Conservation (phyloP, 2,329 filamentous ascomycete species). For the Fusarium longipes region DNA sequence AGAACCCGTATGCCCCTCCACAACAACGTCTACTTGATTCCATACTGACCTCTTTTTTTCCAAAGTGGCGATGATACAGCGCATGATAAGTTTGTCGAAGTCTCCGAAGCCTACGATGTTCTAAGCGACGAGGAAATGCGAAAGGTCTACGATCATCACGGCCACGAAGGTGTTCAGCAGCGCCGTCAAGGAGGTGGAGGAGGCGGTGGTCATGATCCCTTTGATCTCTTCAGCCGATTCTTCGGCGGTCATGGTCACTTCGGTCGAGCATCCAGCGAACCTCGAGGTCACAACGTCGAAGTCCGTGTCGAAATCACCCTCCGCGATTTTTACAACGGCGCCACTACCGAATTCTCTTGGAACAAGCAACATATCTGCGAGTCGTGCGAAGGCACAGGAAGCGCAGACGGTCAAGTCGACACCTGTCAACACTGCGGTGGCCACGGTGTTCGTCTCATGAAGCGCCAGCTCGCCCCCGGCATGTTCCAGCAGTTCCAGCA, state of each 20-base stretch:
- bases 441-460: slow-evolving; percentile 84
- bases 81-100: slow-evolving; percentile 90
- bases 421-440: slow-evolving; percentile 82
- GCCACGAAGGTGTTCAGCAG: slow-evolving; percentile 89
- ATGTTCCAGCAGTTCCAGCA: slow-evolving; percentile 98
- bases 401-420: slow-evolving; percentile 84
- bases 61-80: slow-evolving; percentile 82
- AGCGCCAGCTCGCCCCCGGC: slow-evolving; percentile 94
- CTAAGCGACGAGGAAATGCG: slow-evolving; percentile 83
- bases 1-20: slow-evolving; percentile 81
- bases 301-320: slow-evolving; percentile 82
- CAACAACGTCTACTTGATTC: not conserved
- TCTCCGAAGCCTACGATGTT: slow-evolving; percentile 95
- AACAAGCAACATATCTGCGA: slow-evolving; percentile 97
- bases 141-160: slow-evolving; percentile 92
- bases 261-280: slow-evolving; percentile 76
- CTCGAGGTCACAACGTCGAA: slow-evolving; percentile 89
- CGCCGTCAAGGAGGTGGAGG: slow-evolving; percentile 74
- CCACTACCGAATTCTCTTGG: slow-evolving; percentile 85
- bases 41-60: slow-evolving; percentile 1
- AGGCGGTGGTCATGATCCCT: slow-evolving; percentile 79
- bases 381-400: slow-evolving; percentile 86
- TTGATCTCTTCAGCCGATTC: slow-evolving; percentile 96
- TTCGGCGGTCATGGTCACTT: slow-evolving; percentile 93
- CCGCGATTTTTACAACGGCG: slow-evolving; percentile 92